phyloP scores from a whole-genome alignment of 1,139 yeast genomes.

The Diutina siamensis region DNA sequence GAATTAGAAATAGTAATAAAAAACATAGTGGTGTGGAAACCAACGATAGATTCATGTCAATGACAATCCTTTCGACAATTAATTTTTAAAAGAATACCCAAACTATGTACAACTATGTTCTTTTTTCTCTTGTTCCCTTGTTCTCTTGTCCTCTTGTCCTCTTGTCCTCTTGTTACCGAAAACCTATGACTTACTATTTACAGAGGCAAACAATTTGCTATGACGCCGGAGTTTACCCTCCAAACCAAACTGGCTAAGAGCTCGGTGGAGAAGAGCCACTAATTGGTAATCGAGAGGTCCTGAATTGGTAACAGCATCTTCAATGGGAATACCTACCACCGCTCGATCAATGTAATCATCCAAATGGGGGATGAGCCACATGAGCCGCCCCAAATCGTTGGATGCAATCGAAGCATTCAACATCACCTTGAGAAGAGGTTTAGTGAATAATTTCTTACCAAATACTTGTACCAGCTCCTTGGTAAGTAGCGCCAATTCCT shows the following conservation, averaged over 20 bases:
- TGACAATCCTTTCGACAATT: too few species aligned
- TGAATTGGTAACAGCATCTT: neutral
- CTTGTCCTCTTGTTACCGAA: too few species aligned
- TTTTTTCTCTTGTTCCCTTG: too few species aligned
- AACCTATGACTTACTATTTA: conserved; percentile 1
- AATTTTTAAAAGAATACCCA: too few species aligned
- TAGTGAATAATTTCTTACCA: conserved; percentile 15
- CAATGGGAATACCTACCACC: neutral
- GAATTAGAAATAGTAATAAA: too few species aligned
- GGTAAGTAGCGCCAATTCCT: neutral
- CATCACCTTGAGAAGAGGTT: conserved; percentile 17
- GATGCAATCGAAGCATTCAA: conserved; percentile 18
- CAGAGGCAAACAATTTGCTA: neutral
- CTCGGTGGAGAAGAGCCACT: neutral
- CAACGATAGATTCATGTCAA: too few species aligned
- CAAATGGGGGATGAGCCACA: conserved; percentile 30
- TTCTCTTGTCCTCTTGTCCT: too few species aligned
- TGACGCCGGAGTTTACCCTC: conserved; percentile 1
- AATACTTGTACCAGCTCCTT: conserved; percentile 9
- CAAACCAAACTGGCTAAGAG: neutral
- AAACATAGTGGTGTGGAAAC: too few species aligned
- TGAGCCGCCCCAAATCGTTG: conserved; percentile 24
- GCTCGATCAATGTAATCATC: conserved; percentile 16
- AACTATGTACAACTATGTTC: too few species aligned
- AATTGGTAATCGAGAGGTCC: neutral